Evolutionary conservation across 1,139 yeast species (phyloP).

Genomic region (Suhomyces atakaporum): DNA sequence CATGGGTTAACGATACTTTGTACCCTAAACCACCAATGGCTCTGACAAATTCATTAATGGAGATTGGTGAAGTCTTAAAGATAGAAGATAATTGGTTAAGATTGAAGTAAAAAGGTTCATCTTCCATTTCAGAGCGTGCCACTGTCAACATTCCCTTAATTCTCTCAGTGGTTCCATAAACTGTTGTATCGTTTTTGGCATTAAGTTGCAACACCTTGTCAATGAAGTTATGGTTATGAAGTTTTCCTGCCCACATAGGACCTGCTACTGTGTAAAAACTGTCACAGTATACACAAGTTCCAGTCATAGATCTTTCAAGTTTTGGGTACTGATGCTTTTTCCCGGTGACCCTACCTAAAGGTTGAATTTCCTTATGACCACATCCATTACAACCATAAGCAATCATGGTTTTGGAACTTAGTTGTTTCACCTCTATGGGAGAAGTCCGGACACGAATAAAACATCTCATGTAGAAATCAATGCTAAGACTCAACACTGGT

Average conservation of each 20-base stretch:
- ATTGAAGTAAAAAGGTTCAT: constrained; percentile 76
- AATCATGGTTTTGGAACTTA: constrained; percentile 73
- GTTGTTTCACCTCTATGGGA: constrained; percentile 77
- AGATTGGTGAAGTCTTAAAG: constrained; percentile 81
- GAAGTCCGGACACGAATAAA: constrained; percentile 75
- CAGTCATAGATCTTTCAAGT: constrained; percentile 11
- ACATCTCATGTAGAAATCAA: constrained; percentile 89
- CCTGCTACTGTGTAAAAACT: constrained; percentile 79
- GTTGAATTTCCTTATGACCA: constrained; percentile 69
- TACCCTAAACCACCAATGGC: constrained; percentile 89
- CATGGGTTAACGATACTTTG: constrained; percentile 83
- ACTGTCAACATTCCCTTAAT: constrained; percentile 90
- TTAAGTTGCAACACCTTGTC: constrained; percentile 61
- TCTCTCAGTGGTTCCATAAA: constrained; percentile 78
- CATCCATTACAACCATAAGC: constrained; percentile 89
- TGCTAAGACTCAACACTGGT: constrained; percentile 80
- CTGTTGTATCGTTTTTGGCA: constrained; percentile 45
- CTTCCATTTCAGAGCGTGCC: constrained; percentile 67
- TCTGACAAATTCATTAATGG: constrained; percentile 67
- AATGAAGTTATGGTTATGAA: constrained; percentile 71
- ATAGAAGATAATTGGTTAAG: constrained; percentile 76
- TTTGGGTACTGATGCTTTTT: constrained; percentile 41
- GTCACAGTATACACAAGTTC: constrained; percentile 67
- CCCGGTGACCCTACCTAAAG: constrained; percentile 61
- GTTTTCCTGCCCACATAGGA: constrained; percentile 90